phyloP scores from a whole-genome alignment of 441 rosid species.

The Kokia cookei region DNA sequence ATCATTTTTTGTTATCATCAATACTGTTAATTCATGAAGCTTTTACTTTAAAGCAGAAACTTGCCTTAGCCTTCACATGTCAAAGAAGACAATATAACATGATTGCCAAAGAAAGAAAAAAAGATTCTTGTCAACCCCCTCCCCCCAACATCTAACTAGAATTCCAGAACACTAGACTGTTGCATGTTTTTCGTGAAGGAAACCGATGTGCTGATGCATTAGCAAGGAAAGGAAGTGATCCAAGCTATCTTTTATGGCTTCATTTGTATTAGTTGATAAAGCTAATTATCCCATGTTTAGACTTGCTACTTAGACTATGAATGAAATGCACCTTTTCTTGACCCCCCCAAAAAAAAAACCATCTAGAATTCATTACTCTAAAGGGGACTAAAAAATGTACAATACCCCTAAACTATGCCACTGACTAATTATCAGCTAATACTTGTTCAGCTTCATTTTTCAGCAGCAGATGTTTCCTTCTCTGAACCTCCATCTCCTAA shows the following conservation, averaged over 20 bases:
- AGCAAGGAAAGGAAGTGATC: too few relatives aligned
- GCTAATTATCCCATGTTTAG: too few relatives aligned
- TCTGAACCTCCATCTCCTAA: conserved; percentile 35
- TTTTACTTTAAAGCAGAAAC: background rate
- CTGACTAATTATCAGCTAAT: conserved; percentile 28
- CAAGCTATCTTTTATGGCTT: too few relatives aligned
- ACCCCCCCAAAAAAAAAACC: too few relatives aligned
- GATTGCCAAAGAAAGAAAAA: background rate
- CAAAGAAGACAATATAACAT: conserved; percentile 3
- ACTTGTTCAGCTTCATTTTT: conserved; percentile 29
- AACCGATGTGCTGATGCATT: too few relatives aligned
- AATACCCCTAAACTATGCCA: conserved; percentile 2
- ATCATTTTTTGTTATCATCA: conserved; percentile 6
- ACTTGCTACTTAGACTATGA: too few relatives aligned
- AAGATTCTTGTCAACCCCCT: background rate
- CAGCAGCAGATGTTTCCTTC: conserved; percentile 22
- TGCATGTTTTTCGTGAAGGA: too few relatives aligned
- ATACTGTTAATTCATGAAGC: background rate
- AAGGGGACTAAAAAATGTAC: conserved; percentile 26
- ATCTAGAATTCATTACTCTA: background rate
- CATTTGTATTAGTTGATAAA: too few relatives aligned
- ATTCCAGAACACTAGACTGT: background rate
- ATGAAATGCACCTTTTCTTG: too few relatives aligned
- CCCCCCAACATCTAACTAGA: background rate
- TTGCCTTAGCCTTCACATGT: conserved; percentile 6